Base-by-base conservation (phyloP, 805 yeast genomes). In the Candida alai region DNA sequence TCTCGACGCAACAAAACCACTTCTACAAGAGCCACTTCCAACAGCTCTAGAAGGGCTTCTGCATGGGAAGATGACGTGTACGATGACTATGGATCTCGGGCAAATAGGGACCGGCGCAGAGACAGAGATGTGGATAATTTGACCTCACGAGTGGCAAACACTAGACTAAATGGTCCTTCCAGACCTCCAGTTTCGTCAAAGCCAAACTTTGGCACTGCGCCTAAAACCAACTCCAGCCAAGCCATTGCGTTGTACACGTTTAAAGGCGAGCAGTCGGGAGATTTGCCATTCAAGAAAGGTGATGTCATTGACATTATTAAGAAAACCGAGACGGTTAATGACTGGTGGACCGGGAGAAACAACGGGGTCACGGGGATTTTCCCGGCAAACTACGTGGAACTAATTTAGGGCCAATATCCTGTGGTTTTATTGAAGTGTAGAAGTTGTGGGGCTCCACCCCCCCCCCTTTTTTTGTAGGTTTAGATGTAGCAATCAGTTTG, bases 291-390 rank as follows among this genome's bases (percentile, higher is more conserved):
- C 70, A 80, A 77, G 46, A 93, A 93, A 67, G 98, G 98, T 36
- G 98, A 93, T 58, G 83, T 85, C 11, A 85, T 93, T 47, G 81
- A 86, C 27, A 84, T 93, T 45, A 65, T 85, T 36, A 86, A 88
- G 58, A 86, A 84, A 59, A 79, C 93, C 7, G 89, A 84, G 6
- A 82, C 96, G 10, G 76, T 79, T 32, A 95, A 93, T 56, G 97
- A 93, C 57, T 93, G 98, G 98, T 93, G 98, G 98, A 87, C 96
- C 0, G 98, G 98, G 18, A 78, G 84, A 54, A 66, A 78, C 35
- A 84, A 84, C 46, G 90, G 94, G 9, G 63, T 62, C 41, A 86
- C 85, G 49, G 98, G 98, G 27, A 89, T 89, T 15, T 90, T 90
- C 73, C 98, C 98, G 7, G 98, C 98, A 2, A 90, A 90, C 57